These are phyloP conservation scores for Phaffia australis DNA, from an alignment of 768 basidiomycete genomes.

Conservation along the genomic window DNA sequence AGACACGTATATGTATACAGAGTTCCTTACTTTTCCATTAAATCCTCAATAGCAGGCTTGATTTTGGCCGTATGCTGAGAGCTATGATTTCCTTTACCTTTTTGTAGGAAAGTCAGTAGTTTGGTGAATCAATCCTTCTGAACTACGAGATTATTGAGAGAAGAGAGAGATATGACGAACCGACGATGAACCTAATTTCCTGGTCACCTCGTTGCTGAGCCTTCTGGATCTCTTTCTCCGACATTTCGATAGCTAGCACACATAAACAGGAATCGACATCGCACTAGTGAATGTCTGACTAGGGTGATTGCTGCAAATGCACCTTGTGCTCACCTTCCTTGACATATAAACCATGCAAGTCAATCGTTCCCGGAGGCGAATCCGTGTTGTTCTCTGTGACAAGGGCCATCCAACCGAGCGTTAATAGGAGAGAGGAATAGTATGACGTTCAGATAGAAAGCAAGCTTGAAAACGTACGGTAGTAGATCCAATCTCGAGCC, in stretches of 20 bases:
- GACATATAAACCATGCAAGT: slow-evolving; percentile 85
- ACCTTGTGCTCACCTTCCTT: slow-evolving; percentile 48
- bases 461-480: slow-evolving; percentile 43
- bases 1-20: slow-evolving; percentile 28
- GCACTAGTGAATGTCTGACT: background rate
- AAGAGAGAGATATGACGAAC: slow-evolving; percentile 41
- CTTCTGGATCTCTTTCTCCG: slow-evolving; percentile 52
- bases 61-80: slow-evolving; percentile 65
- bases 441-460: background rate
- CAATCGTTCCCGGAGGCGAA: slow-evolving; percentile 61
- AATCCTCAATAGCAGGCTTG: slow-evolving; percentile 78
- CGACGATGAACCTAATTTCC: slow-evolving; percentile 72
- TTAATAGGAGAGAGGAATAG: background rate
- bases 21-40: slow-evolving; percentile 59
- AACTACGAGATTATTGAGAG: background rate
- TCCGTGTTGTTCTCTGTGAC: slow-evolving; percentile 67
- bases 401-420: background rate
- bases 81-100: slow-evolving; percentile 85
- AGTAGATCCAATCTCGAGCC: slow-evolving; percentile 74
- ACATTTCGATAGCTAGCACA: slow-evolving; percentile 51
- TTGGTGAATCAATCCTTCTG: background rate
- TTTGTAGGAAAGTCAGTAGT: slow-evolving; percentile 31
- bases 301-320: background rate
- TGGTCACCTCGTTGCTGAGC: slow-evolving; percentile 55
- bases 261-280: background rate